A percentile compares a stretch with the other conserved stretches of the same genome.
phyloP scores from a whole-genome alignment of 768 basidiomycete species.

The Sporobolomyces phaffii region DNA sequence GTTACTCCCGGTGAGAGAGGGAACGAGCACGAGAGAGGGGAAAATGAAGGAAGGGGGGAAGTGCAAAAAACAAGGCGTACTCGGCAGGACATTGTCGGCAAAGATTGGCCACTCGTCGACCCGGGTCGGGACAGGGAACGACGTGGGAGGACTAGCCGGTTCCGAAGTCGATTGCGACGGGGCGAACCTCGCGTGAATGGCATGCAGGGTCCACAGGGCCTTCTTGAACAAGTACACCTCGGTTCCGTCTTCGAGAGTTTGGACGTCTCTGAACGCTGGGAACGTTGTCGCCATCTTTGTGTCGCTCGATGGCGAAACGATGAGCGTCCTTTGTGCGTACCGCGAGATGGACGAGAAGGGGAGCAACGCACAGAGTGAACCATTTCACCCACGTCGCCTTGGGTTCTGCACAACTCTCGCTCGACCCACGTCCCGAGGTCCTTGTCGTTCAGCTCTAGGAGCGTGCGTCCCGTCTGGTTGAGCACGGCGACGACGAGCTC shows the following conservation, averaged over 20 bases:
- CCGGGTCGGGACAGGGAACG: constrained; percentile 58
- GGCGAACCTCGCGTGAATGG: constrained; percentile 63
- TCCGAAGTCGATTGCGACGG: constrained; percentile 40
- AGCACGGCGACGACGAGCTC: constrained; percentile 60
- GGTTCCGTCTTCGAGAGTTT: constrained; percentile 48
- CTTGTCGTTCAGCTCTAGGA: constrained; percentile 59
- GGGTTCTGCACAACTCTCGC: constrained; percentile 60
- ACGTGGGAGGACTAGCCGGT: constrained; percentile 51
- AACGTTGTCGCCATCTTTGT: constrained; percentile 12
- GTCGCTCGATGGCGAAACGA: too few species aligned
- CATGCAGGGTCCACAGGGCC: constrained; percentile 66
- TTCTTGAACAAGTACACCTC: constrained; percentile 87
- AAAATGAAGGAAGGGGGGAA: too few species aligned
- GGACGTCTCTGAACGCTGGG: constrained; percentile 77
- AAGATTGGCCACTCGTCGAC: constrained; percentile 22
- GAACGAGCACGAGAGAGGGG: constrained; percentile 45
- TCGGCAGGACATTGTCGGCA: constrained; percentile 50
- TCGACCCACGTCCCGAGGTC: constrained; percentile 69
- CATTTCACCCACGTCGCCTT: constrained; percentile 48
- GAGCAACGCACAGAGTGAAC: constrained; percentile 60
- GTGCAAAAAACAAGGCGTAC: constrained; percentile 50
- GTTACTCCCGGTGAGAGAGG: constrained; percentile 53
- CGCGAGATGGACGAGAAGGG: too few species aligned
- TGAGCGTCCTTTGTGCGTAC: too few species aligned
- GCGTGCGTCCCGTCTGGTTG: constrained; percentile 65